Base-by-base conservation (phyloP, 2,329 filamentous ascomycete genomes). In the Fusarium lateritium region DNA sequence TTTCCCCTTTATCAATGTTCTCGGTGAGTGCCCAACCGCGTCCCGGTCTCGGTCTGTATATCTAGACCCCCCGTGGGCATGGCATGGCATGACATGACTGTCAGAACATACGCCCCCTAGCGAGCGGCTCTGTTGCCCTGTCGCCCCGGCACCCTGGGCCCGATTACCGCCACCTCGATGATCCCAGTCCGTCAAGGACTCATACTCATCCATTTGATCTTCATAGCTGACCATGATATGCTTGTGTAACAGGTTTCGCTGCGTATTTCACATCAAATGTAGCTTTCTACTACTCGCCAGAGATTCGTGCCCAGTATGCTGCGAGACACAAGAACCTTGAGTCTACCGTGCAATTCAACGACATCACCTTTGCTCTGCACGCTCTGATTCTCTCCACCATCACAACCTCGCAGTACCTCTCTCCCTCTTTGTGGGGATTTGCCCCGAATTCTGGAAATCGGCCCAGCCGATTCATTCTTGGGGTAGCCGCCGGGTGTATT, bases 331-430 rank as follows among this genome's bases (percentile, higher is more conserved):
- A 86, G 45, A 89, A 91, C 6, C 89, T 93, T 9, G 88, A 91
- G 43, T 94, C 95, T 5, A 96, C 94, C 1, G 94, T 97, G 31
- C 89, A 92, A 56, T 88, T 93, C 80, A 98, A 98, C 81, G 96
- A 99, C 81, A 86, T 98, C 62, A 88, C 90, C 15, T 98, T 98
- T 78, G 94, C 94, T 17, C 83, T 89, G 5, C 94, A 98, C 81
- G 95, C 92, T 34, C 83, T 94, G 17, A 67, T 94, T 11, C 81
- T 97, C 67, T 93, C 90, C 72, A 73, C 88, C 43, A 77, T 98
- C 56, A 88, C 89, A n/a, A 90, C 92, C 65, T 92, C 89, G 49
- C 95, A 98, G 79, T 89, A 89, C 72, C 92, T 97, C 74, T 88
- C 86, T 72, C 87, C 89, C 3, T 62, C 71, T 13, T 79, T 94